Base-by-base conservation (phyloP, 805 yeast species). In the Candida ovalis region DNA sequence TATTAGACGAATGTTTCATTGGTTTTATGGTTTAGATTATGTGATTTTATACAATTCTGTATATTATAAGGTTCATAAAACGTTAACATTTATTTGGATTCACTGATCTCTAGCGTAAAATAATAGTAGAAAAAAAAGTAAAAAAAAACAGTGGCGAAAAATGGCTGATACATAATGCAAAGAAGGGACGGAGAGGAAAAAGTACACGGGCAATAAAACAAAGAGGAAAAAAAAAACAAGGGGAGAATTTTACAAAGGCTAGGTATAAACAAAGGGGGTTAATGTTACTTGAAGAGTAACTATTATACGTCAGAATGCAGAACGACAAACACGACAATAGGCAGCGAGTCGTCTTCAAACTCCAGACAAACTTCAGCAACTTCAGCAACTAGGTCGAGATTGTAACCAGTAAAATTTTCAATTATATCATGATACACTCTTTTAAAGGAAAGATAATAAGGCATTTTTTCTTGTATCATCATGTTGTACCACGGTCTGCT, bases 1-100 rank as follows among this genome's bases (percentile, higher is more conserved):
- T 92, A 76, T 69, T 92, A 48, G 89, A 81, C 57, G 81, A 78
- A 47, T 90, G 97, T 60, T 69, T 82, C 49, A 76, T 92, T 2
- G 99, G 98, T 1, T 64, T 78, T 33, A 65, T 68, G 46, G 64
- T 63, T 18, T 56, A 40, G 49, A 18, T 13, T 21, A 12, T 30
- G 25, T 35, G 39, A 43, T 18, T 19, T 5, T 8, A 17, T 17
- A 30, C 10, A 25, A 7, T 25, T 25, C 9, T 30, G 15, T 7
- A 17, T 17, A 30, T 30, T 30, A 30, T 30, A 30, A 15, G 15
- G 35, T 30, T 30, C 15, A 30, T 30, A 12, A 30, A 30, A 30
- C 35, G 35, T 30, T 15, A 30, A 30, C 15, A 30, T 7, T 30
- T 30, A 30, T 30, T 30, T 30, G 15, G 35, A 30, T 6, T 15